Conservation (phyloP, 208 protist genomes). For the Trichomonas gallinae region DNA sequence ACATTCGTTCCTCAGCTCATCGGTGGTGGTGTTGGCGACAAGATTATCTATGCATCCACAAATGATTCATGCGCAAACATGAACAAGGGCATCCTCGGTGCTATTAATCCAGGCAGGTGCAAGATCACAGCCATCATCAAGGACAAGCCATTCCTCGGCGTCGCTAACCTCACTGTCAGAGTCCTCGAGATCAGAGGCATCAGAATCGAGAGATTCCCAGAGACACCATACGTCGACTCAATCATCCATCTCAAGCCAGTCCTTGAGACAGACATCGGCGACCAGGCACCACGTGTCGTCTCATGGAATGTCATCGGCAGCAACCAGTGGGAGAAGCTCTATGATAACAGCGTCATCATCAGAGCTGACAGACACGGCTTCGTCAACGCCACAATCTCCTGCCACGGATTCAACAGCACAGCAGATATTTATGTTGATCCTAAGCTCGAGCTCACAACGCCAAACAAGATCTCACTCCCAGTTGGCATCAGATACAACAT, state of each 20-base stretch:
- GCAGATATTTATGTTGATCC: background rate
- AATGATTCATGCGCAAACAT: background rate
- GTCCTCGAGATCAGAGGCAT: background rate
- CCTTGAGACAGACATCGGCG: background rate
- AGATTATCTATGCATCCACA: background rate
- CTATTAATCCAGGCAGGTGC: background rate
- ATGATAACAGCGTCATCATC: background rate
- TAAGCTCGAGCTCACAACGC: background rate
- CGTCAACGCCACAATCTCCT: background rate
- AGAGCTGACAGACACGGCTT: background rate
- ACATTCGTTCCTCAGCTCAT: background rate
- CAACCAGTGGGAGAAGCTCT: conserved; percentile 1
- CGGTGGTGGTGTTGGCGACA: background rate
- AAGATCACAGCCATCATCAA: background rate
- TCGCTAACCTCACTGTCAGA: background rate
- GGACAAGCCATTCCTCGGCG: background rate
- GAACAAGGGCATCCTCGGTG: background rate
- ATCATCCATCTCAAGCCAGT: background rate
- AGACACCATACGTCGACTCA: background rate
- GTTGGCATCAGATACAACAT: background rate
- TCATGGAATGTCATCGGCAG: background rate
- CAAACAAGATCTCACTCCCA: background rate
- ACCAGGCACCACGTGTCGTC: background rate
- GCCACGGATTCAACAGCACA: too few relatives aligned
- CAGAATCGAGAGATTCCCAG: background rate